Percentiles rank a stretch among this genome's conserved stretches.
phyloP scores from a whole-genome alignment of 2,329 filamentous ascomycete species.

The Mycosphaerella arachidis region DNA sequence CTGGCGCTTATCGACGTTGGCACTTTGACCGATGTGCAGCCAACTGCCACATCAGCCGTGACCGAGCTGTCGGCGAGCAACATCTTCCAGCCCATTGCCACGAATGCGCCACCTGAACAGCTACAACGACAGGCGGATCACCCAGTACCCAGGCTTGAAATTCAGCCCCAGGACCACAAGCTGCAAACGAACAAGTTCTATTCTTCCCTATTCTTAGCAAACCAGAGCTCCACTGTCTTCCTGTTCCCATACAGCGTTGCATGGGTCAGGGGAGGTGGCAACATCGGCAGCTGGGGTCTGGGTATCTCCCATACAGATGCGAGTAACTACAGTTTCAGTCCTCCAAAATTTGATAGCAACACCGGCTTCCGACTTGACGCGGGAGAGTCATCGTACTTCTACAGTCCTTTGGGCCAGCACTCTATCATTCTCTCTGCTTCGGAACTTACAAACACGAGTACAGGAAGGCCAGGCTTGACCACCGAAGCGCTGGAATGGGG shows the following conservation, averaged over 20 bases:
- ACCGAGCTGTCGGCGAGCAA: constrained; percentile 26
- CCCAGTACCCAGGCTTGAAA: constrained; percentile 38
- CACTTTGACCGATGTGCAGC: constrained; percentile 21
- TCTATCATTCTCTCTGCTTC: constrained; percentile 73
- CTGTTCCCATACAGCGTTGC: constrained; percentile 57
- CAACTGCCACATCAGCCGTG: constrained; percentile 25
- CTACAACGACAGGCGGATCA: constrained; percentile 38
- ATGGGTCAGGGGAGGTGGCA: constrained; percentile 46
- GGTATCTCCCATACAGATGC: constrained; percentile 69
- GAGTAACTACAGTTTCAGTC: constrained; percentile 50
- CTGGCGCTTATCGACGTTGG: constrained; percentile 30
- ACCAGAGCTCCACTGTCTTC: constrained; percentile 65
- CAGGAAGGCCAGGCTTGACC: constrained; percentile 37
- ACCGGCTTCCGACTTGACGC: constrained; percentile 31
- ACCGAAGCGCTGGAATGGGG: constrained; percentile 52
- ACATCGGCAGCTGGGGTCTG: constrained; percentile 70
- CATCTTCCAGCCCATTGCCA: constrained; percentile 41
- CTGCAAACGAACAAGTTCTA: constrained; percentile 69
- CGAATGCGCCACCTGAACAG: constrained; percentile 39
- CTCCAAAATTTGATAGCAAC: constrained; percentile 28
- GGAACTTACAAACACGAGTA: constrained; percentile 62
- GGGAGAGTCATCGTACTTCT: constrained; percentile 63
- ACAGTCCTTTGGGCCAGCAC: constrained; percentile 77
- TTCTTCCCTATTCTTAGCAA: constrained; percentile 71
- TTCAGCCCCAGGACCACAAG: constrained; percentile 39